Percentiles rank a stretch among this genome's conserved stretches.
These are phyloP conservation scores for Spergularia bocconei DNA, from an alignment of 148 eudicot species.

Conservation along the genomic window DNA sequence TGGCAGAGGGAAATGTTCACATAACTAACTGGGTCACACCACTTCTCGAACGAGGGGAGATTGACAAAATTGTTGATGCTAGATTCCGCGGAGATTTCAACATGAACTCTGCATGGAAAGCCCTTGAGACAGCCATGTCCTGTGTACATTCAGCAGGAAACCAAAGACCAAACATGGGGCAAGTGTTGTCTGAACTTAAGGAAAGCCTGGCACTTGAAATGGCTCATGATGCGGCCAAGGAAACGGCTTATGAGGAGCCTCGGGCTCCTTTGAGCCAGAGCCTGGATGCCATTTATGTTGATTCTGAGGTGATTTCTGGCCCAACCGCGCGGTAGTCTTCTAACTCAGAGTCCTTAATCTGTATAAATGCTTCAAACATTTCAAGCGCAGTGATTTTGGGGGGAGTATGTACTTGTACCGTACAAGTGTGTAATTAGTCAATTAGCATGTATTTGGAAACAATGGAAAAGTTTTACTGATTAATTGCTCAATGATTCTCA, in stretches of 20 bases:
- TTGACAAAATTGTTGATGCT: constrained; percentile 15
- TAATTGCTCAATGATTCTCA: no score
- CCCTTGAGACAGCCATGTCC: constrained; percentile 16
- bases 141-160: constrained; percentile 6
- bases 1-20: neutral
- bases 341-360: no score
- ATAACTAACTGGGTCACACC: constrained; percentile 10
- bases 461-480: no score
- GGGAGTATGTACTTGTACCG: no score
- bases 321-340: no score
- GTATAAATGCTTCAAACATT: no score
- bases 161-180: constrained; percentile 25
- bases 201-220: constrained; percentile 30
- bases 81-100: constrained; percentile 13
- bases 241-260: neutral
- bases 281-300: no score
- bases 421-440: no score
- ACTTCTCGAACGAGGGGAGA: constrained; percentile 24
- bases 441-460: no score
- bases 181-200: constrained; percentile 26
- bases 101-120: constrained; percentile 18
- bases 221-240: neutral
- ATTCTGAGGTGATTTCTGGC: no score
- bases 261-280: neutral
- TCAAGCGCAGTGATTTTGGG: no score